These are phyloP conservation scores for Dovyalis caffra DNA, from an alignment of 345 rosid genomes.

Conservation along the genomic window DNA sequence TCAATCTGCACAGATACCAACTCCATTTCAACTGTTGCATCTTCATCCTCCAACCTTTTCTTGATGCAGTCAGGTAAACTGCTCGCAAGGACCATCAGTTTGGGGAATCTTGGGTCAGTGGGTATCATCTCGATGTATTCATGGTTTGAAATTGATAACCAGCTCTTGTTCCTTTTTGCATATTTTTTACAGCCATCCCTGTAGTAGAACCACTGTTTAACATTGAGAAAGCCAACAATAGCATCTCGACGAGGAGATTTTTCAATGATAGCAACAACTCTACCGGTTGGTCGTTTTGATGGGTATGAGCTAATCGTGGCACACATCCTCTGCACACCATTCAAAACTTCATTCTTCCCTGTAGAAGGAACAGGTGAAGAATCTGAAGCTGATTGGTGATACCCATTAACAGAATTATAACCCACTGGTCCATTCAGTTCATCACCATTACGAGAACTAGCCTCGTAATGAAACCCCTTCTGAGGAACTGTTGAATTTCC, in stretches of 20 bases:
- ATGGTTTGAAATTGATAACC: conserved; percentile 30
- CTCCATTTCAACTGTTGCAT: conserved; percentile 61
- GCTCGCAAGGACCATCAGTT: conserved; percentile 52
- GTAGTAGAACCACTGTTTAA: conserved; percentile 53
- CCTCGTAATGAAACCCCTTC: conserved; percentile 25
- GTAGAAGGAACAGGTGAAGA: conserved; percentile 18
- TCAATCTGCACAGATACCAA: conserved; percentile 69
- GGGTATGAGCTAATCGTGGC: conserved; percentile 50
- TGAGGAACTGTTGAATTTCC: conserved; percentile 15
- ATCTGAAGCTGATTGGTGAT: conserved; percentile 27
- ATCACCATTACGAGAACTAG: conserved; percentile 19
- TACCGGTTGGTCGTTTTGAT: conserved; percentile 79
- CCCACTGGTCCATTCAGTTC: conserved; percentile 17
- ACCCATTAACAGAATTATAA: conserved; percentile 23
- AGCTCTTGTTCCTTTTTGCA: conserved; percentile 35
- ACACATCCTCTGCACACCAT: conserved; percentile 53
- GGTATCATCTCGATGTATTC: conserved; percentile 60
- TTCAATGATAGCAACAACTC: conserved; percentile 67
- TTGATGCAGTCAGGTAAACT: conserved; percentile 59
- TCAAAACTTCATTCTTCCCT: conserved; percentile 34
- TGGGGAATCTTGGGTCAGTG: conserved; percentile 67
- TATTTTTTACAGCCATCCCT: conserved; percentile 40
- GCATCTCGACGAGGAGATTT: conserved; percentile 60
- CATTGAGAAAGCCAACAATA: conserved; percentile 73
- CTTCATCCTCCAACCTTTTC: conserved; percentile 62